Base-by-base conservation (phyloP, 163 green algal genomes). In the Chloromonas sp. region DNA sequence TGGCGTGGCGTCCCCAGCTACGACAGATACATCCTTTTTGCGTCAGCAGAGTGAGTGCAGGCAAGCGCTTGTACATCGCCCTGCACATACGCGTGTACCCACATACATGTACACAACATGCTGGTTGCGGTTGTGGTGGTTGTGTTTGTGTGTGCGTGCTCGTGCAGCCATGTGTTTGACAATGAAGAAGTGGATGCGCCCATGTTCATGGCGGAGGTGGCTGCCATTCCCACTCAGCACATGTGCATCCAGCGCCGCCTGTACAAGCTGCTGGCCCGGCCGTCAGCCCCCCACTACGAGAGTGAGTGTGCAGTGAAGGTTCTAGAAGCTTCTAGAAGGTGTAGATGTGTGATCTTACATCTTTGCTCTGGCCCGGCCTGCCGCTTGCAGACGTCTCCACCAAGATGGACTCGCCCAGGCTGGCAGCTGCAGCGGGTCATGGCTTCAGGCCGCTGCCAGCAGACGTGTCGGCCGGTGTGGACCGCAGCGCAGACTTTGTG, bases 351-450 rank as follows among this genome's bases (percentile, higher is more conserved):
- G 36, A 36, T 36, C 36, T 36, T 36, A 36, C 36, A 36, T 36
- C 36, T 81, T 15, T 81, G 76, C 8, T 60, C 76, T 58, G 14
- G 3, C 76, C 8, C n/a, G n/a, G 76, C 76, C 8, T 8, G 8
- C 57, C 8, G 57, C 76, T 3, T 82, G 3, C 78, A 82, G 78
- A 15, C 58, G 78, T 82, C 78, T 82, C 78, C 78, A 82, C 78
- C 78, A 82, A 82, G 78, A 82, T 82, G 78, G 78, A 82, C n/a
- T 82, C 78, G 36, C 78, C 78, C 58, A 82, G 15, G 66, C 78
- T 82, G n/a, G 78, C 78, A 3, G 3, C 57, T 61, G 78, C 74
- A 80, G 8, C 58, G 57, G 78, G 78, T 3, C 58, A 82, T 5
- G 58, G 58, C 2, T 82, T 82, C 78, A 82, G 78, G 15, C 58